Percentiles rank a stretch among this genome's conserved stretches.
phyloP scores from a whole-genome alignment of 495 filamentous ascomycete species.

The Paragyromitra xinjiangensis region DNA sequence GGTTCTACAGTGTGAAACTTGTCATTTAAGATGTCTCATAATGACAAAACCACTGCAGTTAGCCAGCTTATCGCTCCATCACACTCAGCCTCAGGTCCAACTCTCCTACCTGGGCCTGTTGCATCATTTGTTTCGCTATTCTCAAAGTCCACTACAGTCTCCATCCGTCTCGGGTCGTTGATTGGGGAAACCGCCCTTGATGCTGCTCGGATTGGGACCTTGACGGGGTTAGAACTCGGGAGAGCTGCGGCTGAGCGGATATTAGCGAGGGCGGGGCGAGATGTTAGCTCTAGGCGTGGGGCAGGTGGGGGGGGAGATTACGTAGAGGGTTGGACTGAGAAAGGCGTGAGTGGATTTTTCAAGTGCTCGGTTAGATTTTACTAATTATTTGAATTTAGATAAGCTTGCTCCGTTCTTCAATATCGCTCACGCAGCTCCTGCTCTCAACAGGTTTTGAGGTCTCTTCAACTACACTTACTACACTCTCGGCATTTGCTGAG shows the following conservation, averaged over 20 bases:
- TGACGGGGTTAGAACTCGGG: conserved; percentile 75
- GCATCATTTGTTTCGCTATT: conserved; percentile 75
- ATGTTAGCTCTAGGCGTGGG: conserved; percentile 61
- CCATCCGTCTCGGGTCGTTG: conserved; percentile 73
- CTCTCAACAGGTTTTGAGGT: conserved; percentile 72
- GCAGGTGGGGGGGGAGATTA: conserved; percentile 19
- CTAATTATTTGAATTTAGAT: conserved; percentile 38
- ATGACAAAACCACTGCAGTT: conserved; percentile 14
- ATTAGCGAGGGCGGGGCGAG: conserved; percentile 72
- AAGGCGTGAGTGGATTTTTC: conserved; percentile 42
- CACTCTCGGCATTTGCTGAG: conserved; percentile 70
- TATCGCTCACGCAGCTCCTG: conserved; percentile 57
- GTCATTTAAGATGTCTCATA: conserved; percentile 29
- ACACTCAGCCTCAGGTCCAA: conserved; percentile 61
- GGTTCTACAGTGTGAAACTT: not conserved
- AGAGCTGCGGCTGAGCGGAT: conserved; percentile 73
- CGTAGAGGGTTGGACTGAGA: conserved; percentile 53
- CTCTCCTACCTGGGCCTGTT: conserved; percentile 72
- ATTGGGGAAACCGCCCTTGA: conserved; percentile 72
- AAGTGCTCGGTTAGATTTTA: not conserved
- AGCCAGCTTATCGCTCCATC: conserved; percentile 24
- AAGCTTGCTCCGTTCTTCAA: conserved; percentile 53
- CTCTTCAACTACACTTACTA: conserved; percentile 70
- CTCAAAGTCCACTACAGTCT: conserved; percentile 74
- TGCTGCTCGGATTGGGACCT: conserved; percentile 72